Evolutionary conservation across 129 eudicot genomes (phyloP).

Genomic region (Deinandra increscens): DNA sequence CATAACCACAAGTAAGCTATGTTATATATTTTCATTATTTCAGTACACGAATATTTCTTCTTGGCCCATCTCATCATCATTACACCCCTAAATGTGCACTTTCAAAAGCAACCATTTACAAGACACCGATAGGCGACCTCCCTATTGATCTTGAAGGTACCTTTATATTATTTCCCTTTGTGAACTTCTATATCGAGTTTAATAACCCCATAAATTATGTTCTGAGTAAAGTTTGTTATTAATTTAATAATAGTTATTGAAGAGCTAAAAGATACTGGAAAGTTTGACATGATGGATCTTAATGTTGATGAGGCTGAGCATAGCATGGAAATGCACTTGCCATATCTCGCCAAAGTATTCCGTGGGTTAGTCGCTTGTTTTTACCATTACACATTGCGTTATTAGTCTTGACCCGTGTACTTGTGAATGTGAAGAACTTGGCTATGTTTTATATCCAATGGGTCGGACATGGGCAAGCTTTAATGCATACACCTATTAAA

Average conservation of each 20-base stretch:
- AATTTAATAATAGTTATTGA: conserved; percentile 47
- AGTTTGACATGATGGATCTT: conserved; percentile 89
- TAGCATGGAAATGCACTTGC: conserved; percentile 99
- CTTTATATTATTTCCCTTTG: neutral
- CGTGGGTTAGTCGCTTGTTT: conserved; percentile 55
- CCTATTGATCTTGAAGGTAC: conserved; percentile 92
- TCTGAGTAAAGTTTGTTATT: neutral
- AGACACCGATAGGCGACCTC: conserved; percentile 88
- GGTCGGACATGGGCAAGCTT: neutral
- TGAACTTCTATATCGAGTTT: neutral
- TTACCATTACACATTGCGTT: neutral
- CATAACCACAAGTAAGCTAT: neutral
- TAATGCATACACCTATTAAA: neutral
- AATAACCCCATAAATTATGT: neutral
- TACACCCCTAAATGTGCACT: conserved; percentile 91
- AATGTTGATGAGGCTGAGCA: conserved; percentile 93
- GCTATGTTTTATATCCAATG: neutral
- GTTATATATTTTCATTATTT: conserved; percentile 13
- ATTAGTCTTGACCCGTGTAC: neutral
- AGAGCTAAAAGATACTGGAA: conserved; percentile 85
- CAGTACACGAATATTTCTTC: conserved; percentile 85
- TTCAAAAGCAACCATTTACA: conserved; percentile 76
- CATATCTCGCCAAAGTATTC: conserved; percentile 89
- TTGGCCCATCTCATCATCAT: conserved; percentile 98
- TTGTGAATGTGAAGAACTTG: neutral